Base-by-base conservation (phyloP, 768 basidiomycete species). In the Collybia mongolica region DNA sequence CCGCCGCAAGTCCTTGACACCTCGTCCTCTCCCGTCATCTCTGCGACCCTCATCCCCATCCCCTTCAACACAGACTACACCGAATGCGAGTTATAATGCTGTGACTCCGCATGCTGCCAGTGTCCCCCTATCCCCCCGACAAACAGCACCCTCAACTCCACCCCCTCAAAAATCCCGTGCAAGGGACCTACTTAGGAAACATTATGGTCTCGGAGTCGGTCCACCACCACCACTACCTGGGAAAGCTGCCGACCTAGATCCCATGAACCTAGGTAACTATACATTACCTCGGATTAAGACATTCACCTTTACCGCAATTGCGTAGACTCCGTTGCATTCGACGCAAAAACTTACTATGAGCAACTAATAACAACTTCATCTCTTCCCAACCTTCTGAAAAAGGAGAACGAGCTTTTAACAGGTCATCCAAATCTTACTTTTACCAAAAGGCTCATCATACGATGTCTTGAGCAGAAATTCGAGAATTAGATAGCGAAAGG, bases 131-230 rank as follows among this genome's bases (percentile, higher is more conserved):
- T 54, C 72, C 22, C 60, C 68, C 9, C 64, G 65, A 37, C 63
- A 67, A 19, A 59, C 63, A 26, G 53, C 62, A 24, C 52, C 66
- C 11, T 57, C 68, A 1, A 62, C 70, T 36, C 64, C 68, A 22
- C 71, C 72, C 26, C 64, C 62, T 2, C 67, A 66, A 18, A 84
- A 83, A 59, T 72, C 77, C 17, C 74, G 84, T 14, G 91, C 91
- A 11, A 75, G 86, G 56, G 90, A 93, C 62, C 64, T 93, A 43
- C 61, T 94, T 45, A 75, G 93, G 59, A 91, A 90, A 56, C 92
- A 95, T 61, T 95, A 95, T 75, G 90, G 91, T 5, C 68, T 95
- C 22, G 88, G 84, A 15, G 70, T 89, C n/a, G 85, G 84, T 0
- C 82, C 82, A 26, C 91, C 89, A 11, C 74, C 79, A 3, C 79